Evolutionary conservation across 805 yeast genomes (phyloP).

Genomic region (Lipomyces orientalis): DNA sequence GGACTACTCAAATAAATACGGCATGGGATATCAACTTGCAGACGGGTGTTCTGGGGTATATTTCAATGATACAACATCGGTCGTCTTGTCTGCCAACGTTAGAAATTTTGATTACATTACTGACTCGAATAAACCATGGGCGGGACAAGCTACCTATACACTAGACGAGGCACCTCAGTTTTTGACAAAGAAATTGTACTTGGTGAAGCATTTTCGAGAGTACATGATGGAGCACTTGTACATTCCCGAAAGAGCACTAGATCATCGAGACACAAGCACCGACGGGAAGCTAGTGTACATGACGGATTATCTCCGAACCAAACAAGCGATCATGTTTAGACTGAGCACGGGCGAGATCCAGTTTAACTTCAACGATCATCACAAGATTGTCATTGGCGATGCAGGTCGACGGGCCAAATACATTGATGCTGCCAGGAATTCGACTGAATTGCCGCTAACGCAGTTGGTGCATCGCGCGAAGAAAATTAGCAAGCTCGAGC

Average conservation of each 20-base stretch:
- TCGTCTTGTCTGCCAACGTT: conserved; percentile 60
- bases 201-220: conserved; percentile 84
- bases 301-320: conserved; percentile 80
- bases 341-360: conserved; percentile 91
- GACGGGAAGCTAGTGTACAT: conserved; percentile 56
- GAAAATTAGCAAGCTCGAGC: background rate
- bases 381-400: conserved; percentile 79
- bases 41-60: conserved; percentile 89
- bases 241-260: conserved; percentile 45
- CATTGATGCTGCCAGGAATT: conserved; percentile 57
- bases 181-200: conserved; percentile 68
- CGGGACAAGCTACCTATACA: background rate
- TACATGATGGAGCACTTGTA: conserved; percentile 92
- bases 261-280: conserved; percentile 53
- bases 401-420: conserved; percentile 79
- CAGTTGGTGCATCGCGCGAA: conserved; percentile 20
- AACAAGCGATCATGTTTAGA: conserved; percentile 87
- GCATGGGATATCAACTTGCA: conserved; percentile 89
- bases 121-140: conserved; percentile 4
- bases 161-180: conserved; percentile 29
- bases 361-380: conserved; percentile 94
- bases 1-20: conserved; percentile 94
- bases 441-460: conserved; percentile 28
- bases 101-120: conserved; percentile 33
- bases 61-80: conserved; percentile 83